Evolutionary conservation across 1,284 basidiomycete genomes (phyloP).

Genomic region (Ustilago shanxiensis): DNA sequence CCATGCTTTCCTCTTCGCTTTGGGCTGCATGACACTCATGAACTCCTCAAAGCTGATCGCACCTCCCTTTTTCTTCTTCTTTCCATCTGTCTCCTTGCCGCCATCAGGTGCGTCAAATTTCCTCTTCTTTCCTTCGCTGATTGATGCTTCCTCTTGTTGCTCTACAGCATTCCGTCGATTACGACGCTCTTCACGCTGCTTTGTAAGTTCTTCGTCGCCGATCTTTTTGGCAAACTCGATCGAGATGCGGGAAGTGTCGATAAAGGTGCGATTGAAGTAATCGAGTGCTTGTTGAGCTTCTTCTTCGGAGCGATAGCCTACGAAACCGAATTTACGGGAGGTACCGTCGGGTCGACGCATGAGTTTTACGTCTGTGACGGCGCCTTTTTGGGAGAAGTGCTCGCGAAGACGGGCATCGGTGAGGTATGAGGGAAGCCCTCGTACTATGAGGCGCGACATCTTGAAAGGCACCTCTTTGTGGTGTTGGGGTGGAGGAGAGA

Average conservation of each 20-base stretch:
- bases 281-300: slow-evolving; percentile 82
- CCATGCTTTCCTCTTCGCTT: slow-evolving; percentile 65
- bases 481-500: too few relatives aligned
- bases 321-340: slow-evolving; percentile 88
- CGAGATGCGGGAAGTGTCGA: slow-evolving; percentile 76
- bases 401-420: slow-evolving; percentile 78
- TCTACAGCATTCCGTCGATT: slow-evolving; percentile 30
- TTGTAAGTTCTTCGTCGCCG: slow-evolving; percentile 50
- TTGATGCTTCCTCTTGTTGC: slow-evolving; percentile 13
- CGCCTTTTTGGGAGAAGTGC: slow-evolving; percentile 75
- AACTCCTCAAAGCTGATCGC: slow-evolving; percentile 67
- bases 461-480: background rate
- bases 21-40: slow-evolving; percentile 66
- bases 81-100: too few relatives aligned
- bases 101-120: slow-evolving; percentile 21
- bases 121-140: slow-evolving; percentile 21
- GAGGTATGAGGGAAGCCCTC: slow-evolving; percentile 84
- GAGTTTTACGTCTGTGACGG: slow-evolving; percentile 88
- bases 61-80: too few relatives aligned
- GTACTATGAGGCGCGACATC: slow-evolving; percentile 88
- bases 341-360: slow-evolving; percentile 82
- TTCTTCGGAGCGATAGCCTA: slow-evolving; percentile 85
- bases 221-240: slow-evolving; percentile 80
- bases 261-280: slow-evolving; percentile 86
- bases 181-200: slow-evolving; percentile 40